Conservation (phyloP, 371 early-diverging fungal genomes). For the Rhizopus arrhizus region DNA sequence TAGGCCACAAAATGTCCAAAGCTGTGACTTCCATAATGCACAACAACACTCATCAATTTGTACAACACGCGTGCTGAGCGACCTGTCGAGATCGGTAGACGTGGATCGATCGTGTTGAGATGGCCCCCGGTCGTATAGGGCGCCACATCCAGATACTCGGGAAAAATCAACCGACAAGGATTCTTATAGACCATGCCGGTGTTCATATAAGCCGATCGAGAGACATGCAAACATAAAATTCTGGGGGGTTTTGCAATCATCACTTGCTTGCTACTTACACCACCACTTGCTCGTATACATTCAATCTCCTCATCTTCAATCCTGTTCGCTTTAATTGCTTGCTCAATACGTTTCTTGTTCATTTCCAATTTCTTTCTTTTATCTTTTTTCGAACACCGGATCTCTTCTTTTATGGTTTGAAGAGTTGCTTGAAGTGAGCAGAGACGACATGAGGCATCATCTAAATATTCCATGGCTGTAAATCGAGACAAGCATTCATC, state of each 20-base stretch:
- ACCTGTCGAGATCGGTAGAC: not conserved
- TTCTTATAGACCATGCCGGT: constrained; percentile 71
- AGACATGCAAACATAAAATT: constrained; percentile 70
- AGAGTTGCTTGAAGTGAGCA: constrained; percentile 67
- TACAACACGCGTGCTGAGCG: constrained; percentile 40
- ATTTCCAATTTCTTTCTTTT: constrained; percentile 30
- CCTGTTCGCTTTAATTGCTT: constrained; percentile 12
- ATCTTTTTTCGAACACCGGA: constrained; percentile 43
- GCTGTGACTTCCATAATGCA: constrained; percentile 89
- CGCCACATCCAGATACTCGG: constrained; percentile 63
- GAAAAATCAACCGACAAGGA: constrained; percentile 61
- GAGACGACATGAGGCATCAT: constrained; percentile 73
- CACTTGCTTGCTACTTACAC: constrained; percentile 60
- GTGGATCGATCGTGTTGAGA: constrained; percentile 40
- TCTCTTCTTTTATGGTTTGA: constrained; percentile 29
- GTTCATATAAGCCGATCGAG: constrained; percentile 66
- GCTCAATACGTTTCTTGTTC: constrained; percentile 14
- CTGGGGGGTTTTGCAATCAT: constrained; percentile 65
- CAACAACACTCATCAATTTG: constrained; percentile 79
- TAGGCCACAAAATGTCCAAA: constrained; percentile 92
- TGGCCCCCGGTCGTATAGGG: constrained; percentile 63
- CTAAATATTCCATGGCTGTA: constrained; percentile 67
- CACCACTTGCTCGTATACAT: constrained; percentile 20
- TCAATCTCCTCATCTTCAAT: constrained; percentile 25
- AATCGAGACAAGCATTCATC: constrained; percentile 67